phyloP scores from a whole-genome alignment of 495 filamentous ascomycete species.

The Parmelia sp. region DNA sequence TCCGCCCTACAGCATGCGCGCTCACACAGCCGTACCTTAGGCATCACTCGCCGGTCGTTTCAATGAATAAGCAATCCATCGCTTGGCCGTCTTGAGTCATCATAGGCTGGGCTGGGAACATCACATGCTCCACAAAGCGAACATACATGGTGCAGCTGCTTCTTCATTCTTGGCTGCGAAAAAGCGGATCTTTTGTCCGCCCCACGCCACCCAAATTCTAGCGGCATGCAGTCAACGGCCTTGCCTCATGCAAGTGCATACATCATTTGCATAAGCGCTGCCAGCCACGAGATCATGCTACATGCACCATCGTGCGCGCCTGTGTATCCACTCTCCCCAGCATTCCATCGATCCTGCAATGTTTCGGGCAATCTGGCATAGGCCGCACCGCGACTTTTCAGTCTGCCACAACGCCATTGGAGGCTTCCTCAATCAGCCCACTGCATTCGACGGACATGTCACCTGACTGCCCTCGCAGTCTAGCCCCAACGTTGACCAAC shows the following conservation, averaged over 20 bases:
- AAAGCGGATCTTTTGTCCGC: background rate
- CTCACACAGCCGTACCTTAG: background rate
- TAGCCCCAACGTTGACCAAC: background rate
- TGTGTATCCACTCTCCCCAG: background rate
- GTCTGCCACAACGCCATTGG: no score
- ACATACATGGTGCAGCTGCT: no score
- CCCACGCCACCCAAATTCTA: background rate
- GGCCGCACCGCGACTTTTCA: no score
- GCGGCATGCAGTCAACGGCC: background rate
- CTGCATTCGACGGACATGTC: background rate
- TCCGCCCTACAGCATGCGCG: no score
- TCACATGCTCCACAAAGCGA: no score
- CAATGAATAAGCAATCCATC: background rate
- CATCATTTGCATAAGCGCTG: background rate
- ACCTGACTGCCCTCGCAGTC: background rate
- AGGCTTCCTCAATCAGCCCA: background rate
- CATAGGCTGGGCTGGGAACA: no score
- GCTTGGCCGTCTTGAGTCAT: no score
- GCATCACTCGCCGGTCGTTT: background rate
- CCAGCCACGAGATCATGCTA: background rate
- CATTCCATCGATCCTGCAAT: background rate
- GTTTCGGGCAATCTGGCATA: background rate
- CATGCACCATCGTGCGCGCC: background rate
- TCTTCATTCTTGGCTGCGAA: no score
- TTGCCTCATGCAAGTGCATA: background rate